These are phyloP conservation scores for Reutealis trisperma DNA, from an alignment of 345 rosid genomes.

Conservation along the genomic window DNA sequence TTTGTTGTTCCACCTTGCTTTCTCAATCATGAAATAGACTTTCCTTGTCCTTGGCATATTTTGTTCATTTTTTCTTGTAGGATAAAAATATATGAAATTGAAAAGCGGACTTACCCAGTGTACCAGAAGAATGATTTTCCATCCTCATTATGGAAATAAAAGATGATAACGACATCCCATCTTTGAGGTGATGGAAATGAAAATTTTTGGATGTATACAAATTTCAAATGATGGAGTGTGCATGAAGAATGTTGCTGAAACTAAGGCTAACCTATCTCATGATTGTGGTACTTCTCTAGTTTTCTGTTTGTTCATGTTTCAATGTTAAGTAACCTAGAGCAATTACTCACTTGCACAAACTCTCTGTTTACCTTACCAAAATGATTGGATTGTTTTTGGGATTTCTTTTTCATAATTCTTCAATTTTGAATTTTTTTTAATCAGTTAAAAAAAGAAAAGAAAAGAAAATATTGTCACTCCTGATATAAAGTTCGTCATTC, in stretches of 20 bases:
- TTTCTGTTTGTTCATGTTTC: background rate
- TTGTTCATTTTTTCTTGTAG: background rate
- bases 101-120: background rate
- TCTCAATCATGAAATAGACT: background rate
- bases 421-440: no score
- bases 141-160: conserved; percentile 3
- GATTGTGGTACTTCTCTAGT: background rate
- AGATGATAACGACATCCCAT: conserved; percentile 12
- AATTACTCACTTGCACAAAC: background rate
- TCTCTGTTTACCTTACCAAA: background rate
- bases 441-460: no score
- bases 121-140: background rate
- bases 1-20: background rate
- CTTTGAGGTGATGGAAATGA: background rate
- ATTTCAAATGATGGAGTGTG: background rate
- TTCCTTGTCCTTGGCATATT: background rate
- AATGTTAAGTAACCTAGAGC: background rate
- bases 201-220: background rate
- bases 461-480: background rate
- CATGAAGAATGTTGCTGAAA: conserved; percentile 7
- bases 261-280: background rate
- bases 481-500: no score
- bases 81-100: background rate
- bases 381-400: no score
- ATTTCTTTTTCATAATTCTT: no score